These are phyloP conservation scores for Metschnikowia lachancei DNA, from an alignment of 805 yeast species.

Conservation along the genomic window DNA sequence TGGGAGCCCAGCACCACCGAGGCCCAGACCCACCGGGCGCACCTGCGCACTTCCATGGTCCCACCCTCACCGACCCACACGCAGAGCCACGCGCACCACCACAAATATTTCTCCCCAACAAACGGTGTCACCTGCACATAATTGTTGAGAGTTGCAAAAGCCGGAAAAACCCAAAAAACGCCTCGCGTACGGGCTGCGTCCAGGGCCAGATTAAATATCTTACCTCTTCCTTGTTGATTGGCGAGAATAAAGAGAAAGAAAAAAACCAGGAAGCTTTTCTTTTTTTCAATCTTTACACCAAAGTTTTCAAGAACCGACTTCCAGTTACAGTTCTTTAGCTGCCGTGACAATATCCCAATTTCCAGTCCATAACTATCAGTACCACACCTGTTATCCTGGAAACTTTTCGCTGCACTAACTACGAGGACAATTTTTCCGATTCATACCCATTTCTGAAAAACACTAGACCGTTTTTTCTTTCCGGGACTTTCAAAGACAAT, in stretches of 20 bases:
- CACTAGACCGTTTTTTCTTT: too few species aligned
- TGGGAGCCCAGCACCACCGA: too few species aligned
- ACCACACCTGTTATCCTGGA: slow-evolving; percentile 1
- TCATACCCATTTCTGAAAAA: too few species aligned
- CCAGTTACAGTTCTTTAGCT: too few species aligned
- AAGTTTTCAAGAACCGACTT: too few species aligned
- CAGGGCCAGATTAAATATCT: slow-evolving; percentile 11
- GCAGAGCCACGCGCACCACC: slow-evolving; percentile 1
- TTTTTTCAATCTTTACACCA: neutral
- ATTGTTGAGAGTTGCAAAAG: slow-evolving; percentile 22
- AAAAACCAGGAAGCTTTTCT: neutral
- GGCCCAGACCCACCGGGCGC: too few species aligned
- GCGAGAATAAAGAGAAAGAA: neutral
- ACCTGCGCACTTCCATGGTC: too few species aligned
- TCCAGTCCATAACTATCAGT: neutral
- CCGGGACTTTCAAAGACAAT: neutral
- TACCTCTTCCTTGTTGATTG: slow-evolving; percentile 2
- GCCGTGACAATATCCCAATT: neutral
- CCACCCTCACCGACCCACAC: too few species aligned
- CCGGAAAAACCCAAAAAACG: slow-evolving; percentile 20
- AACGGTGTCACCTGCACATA: slow-evolving; percentile 19
- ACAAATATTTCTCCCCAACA: slow-evolving; percentile 18
- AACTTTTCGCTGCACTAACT: neutral
- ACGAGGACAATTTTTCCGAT: neutral
- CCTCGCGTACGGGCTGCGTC: slow-evolving; percentile 2